These are phyloP conservation scores for Phytophthora lateralis DNA, from an alignment of 352 stramenopile species.

Conservation along the genomic window DNA sequence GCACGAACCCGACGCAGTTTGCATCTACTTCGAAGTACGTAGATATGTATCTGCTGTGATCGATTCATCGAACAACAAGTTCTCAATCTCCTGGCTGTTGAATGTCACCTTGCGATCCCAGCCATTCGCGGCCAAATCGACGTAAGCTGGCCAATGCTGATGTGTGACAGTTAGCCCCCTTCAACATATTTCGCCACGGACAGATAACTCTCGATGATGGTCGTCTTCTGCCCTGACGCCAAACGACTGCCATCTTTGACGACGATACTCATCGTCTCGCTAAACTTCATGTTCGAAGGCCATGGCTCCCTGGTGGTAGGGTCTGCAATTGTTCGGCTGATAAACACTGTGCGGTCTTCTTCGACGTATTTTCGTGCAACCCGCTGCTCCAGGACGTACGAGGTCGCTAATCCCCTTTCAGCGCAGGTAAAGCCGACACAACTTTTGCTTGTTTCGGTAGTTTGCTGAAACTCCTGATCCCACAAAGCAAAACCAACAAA, in stretches of 20 bases:
- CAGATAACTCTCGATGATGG: conserved; percentile 4
- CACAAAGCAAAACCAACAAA: not conserved
- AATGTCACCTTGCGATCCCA: conserved; percentile 13
- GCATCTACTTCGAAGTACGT: too few species aligned
- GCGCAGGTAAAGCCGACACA: conserved; percentile 2
- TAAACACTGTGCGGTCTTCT: conserved; percentile 9
- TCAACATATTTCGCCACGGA: conserved; percentile 1
- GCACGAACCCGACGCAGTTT: too few species aligned
- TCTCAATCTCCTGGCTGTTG: conserved; percentile 17
- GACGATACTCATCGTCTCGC: conserved; percentile 8
- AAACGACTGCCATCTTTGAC: not conserved
- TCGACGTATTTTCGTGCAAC: conserved; percentile 5
- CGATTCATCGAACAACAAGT: conserved; percentile 8
- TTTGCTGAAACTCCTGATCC: conserved; percentile 2
- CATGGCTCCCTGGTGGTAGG: not conserved
- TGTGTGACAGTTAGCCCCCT: not conserved
- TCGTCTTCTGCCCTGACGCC: conserved; percentile 3
- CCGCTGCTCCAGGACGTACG: conserved; percentile 4
- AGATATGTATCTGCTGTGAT: not conserved
- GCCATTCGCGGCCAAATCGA: conserved; percentile 3
- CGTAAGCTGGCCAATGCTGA: not conserved
- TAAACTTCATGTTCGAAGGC: not conserved
- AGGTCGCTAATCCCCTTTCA: not conserved
- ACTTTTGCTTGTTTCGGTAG: conserved; percentile 1
- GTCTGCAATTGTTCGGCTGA: conserved; percentile 7